Base-by-base conservation (phyloP, 306 rosid genomes). In the Fragaria iinumae region DNA sequence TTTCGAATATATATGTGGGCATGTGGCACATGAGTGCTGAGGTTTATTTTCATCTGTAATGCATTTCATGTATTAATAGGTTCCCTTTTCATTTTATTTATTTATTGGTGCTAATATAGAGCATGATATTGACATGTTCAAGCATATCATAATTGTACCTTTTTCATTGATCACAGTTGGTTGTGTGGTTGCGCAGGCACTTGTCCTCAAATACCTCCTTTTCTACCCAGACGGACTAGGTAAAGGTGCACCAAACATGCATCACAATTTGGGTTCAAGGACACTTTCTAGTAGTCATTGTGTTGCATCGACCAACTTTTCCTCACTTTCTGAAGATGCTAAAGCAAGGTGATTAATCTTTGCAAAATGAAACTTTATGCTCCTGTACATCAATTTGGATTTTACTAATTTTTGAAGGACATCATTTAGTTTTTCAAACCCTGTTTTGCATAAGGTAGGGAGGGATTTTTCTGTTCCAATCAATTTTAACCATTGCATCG, bases 201-300 rank as follows among this genome's bases (percentile, higher is more conserved):
- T 87, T 83, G 98, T 90, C 84, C 88, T 95, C 82, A 95, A 92
- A 87, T 85, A 92, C 86, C 84, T 95, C 67, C 78, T 95, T 81
- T 95, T 91, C 93, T 84, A 86, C 79, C 84, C 76, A 14, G 80
- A 86, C 23, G 96, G 88, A 84, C 82, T 84, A 74, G 88, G 81
- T 43, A 83, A 80, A 80, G 87, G 82, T 69, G 84, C 67, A 59
- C 73, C 89, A 68, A 76, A 32, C 74, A 69, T 77, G 83, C 80
- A 89, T 75, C 90, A 85, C 55, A 71, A 73, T 75, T 83, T 73
- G 69, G 89, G 88, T 84, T 71, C 76, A 71, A 84, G 88, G 76
- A 84, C 79, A 32, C 77, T 75, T 67, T 82, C 83, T 76, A 84
- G 76, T 77, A 87, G 86, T 87, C 87, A 76, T 49, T 74, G 81